Percentiles rank a stretch among this genome's conserved stretches.
Conservation (phyloP, 1,284 basidiomycete genomes). For the Sparassis latifolia region DNA sequence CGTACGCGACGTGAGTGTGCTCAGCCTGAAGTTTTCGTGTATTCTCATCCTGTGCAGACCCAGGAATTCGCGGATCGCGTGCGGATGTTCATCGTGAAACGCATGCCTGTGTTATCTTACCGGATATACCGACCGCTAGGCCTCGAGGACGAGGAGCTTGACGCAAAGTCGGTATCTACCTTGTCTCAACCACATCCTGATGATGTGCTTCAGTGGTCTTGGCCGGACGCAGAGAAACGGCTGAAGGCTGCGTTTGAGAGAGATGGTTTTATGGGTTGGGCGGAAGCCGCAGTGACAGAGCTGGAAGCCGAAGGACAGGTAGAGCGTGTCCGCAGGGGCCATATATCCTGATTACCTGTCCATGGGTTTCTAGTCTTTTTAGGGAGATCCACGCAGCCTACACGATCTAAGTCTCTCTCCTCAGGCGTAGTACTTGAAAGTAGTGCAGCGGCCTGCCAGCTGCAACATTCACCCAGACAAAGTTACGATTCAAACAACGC, state of each 20-base stretch:
- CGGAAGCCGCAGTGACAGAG: constrained; percentile 41
- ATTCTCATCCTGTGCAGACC: constrained; percentile 29
- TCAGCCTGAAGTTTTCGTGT: neutral
- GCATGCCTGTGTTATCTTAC: constrained; percentile 42
- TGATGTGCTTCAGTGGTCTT: constrained; percentile 32
- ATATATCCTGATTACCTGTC: constrained; percentile 1
- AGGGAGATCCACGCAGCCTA: too few species aligned
- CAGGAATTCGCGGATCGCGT: constrained; percentile 49
- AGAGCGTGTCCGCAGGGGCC: constrained; percentile 34
- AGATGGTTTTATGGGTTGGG: constrained; percentile 49
- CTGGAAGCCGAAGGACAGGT: constrained; percentile 45
- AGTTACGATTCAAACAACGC: too few species aligned
- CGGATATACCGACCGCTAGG: constrained; percentile 43
- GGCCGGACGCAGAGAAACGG: constrained; percentile 44
- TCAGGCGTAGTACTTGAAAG: too few species aligned
- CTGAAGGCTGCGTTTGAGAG: constrained; percentile 47
- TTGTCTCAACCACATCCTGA: constrained; percentile 6
- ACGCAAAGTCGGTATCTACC: neutral
- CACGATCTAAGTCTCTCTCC: too few species aligned
- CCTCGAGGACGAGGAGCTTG: constrained; percentile 25
- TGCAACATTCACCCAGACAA: too few species aligned
- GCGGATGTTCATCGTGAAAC: constrained; percentile 35
- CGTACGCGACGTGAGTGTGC: constrained; percentile 31
- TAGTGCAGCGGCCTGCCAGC: too few species aligned
- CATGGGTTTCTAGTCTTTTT: too few species aligned